Conservation (phyloP, 2,329 filamentous ascomycete genomes). For the Colletotrichum chrysophilum region DNA sequence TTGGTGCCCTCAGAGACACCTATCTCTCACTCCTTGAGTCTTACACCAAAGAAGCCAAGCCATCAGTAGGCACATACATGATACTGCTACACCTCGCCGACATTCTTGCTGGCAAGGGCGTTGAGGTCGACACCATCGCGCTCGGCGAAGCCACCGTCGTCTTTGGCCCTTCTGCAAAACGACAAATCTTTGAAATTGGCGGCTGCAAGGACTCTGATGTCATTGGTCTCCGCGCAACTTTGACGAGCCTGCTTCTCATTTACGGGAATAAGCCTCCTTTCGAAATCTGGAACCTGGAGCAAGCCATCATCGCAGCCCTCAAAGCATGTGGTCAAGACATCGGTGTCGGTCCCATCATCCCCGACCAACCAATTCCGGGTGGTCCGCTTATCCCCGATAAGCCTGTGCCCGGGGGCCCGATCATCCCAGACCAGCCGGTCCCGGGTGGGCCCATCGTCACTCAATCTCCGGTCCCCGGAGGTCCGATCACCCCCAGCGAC, state of each 20-base stretch:
- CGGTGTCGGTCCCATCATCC: conserved; percentile 20
- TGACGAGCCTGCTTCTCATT: conserved; percentile 19
- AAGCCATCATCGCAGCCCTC: conserved; percentile 23
- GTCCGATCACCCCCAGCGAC: conserved; percentile 13
- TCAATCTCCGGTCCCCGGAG: conserved; percentile 7
- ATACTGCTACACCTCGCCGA: conserved; percentile 19
- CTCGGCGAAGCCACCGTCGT: background rate
- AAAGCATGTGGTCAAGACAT: conserved; percentile 17
- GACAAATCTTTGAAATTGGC: conserved; percentile 23
- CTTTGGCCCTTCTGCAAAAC: conserved; percentile 12
- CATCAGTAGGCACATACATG: conserved; percentile 7
- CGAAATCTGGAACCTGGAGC: conserved; percentile 22
- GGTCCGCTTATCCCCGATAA: conserved; percentile 34
- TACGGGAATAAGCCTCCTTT: conserved; percentile 17
- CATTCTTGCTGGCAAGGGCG: conserved; percentile 15
- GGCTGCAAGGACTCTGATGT: conserved; percentile 21
- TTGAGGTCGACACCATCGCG: conserved; percentile 7
- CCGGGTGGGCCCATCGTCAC: conserved; percentile 33
- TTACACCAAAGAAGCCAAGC: background rate
- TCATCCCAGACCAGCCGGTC: conserved; percentile 30
- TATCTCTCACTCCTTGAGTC: background rate
- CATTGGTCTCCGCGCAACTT: conserved; percentile 22
- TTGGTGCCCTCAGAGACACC: background rate
- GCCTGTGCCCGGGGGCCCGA: conserved; percentile 12
- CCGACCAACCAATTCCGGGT: conserved; percentile 30